Evolutionary conservation across 768 basidiomycete species (phyloP), one percentile per base, ranked within the genome.

Genomic region (Pleurotus djamor): DNA sequence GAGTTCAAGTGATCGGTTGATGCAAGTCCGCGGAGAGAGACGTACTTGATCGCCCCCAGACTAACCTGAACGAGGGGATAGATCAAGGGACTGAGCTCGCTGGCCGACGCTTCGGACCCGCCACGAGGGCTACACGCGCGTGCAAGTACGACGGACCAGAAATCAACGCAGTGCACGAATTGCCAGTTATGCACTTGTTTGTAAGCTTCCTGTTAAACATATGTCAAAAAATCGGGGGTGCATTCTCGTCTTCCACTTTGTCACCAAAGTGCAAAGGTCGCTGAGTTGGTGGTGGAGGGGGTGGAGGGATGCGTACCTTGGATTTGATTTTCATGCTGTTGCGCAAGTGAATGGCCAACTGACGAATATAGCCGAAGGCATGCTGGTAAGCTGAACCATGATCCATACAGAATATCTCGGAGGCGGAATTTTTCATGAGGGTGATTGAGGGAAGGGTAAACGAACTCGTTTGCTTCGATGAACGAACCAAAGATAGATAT

Each of bases 181-280:
- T 98, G 97, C 97, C 97, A 99, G 74, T 98, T 99, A 75, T 99
- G 97, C 17, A 99, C 96, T 66, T 91, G 88, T 71, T 89, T 89
- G 75, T 91, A 96, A 7, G 93, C 87, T 64, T 98, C 95, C 89
- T 94, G 71, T 17, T 59, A 55, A 28, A 36, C 41, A 60, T 32
- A 57, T 48, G 50, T 58, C 59, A 49, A 28, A 28, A 8, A 21
- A 13, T 32, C 17, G 14, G 17, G 38, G 21, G 21, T 28, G 21
- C 21, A 28, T 28, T 28, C 21, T 28, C 21, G 21, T 28, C 21
- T 28, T 28, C 21, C 21, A 28, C 21, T 28, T 28, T 28, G 21
- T 28, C 21, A 28, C 21, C 21, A 28, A 28, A 28, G 21, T 28
- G 21, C 21, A 28, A 28, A 28, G 21, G 21, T 28, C 21, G 21